Conservation (phyloP, 2,329 filamentous ascomycete species). For the Laburnicola sp. region DNA sequence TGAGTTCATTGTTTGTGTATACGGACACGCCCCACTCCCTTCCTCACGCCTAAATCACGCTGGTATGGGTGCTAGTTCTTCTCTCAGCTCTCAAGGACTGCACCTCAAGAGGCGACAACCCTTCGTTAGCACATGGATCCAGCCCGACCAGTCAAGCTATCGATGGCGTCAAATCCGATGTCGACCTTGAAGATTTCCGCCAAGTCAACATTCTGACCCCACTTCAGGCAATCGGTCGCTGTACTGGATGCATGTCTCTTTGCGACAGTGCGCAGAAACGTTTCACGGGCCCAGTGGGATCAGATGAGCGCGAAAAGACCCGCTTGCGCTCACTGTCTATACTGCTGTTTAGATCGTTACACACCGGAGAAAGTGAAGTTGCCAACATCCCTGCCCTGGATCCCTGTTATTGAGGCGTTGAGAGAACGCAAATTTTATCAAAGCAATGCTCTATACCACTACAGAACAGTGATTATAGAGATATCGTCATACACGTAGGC, state of each 20-base stretch:
- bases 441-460: too few relatives aligned
- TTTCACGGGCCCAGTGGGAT: conserved; percentile 1
- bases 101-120: too few relatives aligned
- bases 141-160: background rate
- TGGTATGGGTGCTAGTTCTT: background rate
- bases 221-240: too few relatives aligned
- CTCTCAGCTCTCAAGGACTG: background rate
- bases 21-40: too few relatives aligned
- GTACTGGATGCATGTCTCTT: background rate
- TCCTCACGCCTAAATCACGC: too few relatives aligned
- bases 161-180: background rate
- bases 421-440: background rate
- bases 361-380: background rate
- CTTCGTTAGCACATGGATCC: too few relatives aligned
- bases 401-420: background rate
- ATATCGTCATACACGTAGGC: too few relatives aligned
- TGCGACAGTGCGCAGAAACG: conserved; percentile 1
- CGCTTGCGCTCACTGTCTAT: background rate
- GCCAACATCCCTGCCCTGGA: background rate
- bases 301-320: background rate
- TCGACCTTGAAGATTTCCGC: background rate
- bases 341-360: background rate
- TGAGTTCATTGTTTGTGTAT: too few relatives aligned
- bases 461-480: too few relatives aligned
- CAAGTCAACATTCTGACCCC: too few relatives aligned